Evolutionary conservation across 2,329 filamentous ascomycete species (phyloP).

Genomic region (Proliferodiscus dingleyae): DNA sequence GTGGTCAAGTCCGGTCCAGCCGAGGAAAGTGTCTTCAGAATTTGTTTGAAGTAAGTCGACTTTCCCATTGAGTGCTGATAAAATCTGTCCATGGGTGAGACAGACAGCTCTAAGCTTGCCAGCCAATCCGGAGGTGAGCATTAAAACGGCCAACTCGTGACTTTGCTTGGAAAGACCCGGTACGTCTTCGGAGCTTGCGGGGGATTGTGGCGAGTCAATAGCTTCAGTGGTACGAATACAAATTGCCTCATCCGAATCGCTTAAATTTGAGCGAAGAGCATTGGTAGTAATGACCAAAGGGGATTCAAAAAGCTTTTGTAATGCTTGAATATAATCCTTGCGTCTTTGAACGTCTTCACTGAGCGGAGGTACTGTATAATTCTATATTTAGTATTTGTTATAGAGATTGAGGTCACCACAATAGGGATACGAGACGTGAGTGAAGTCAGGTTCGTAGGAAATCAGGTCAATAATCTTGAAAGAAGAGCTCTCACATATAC

Average conservation of each 20-base stretch:
- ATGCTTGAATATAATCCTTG: constrained; percentile 28
- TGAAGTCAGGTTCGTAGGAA: no score
- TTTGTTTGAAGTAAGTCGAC: constrained; percentile 24
- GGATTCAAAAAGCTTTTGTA: constrained; percentile 22
- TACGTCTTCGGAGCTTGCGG: not conserved
- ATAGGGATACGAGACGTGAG: no score
- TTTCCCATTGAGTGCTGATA: constrained; percentile 40
- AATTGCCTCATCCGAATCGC: constrained; percentile 9
- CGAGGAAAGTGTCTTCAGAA: constrained; percentile 29
- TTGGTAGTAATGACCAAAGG: constrained; percentile 26
- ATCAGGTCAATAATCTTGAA: no score
- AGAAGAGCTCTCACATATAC: constrained; percentile 23
- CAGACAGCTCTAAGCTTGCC: constrained; percentile 47
- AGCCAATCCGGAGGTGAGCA: constrained; percentile 50
- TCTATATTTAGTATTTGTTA: no score
- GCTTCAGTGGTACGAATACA: not conserved
- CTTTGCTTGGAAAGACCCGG: not conserved
- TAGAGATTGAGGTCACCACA: no score
- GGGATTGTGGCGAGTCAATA: not conserved
- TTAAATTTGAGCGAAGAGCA: constrained; percentile 15
- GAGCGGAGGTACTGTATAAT: constrained; percentile 26
- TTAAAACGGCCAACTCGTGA: constrained; percentile 32
- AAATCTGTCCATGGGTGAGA: constrained; percentile 39
- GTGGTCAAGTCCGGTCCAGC: constrained; percentile 46
- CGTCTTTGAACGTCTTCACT: constrained; percentile 27